A percentile compares a stretch with the other conserved stretches of the same genome.
Conservation (phyloP, 106 monocot species). For the Dioscorea alata region DNA sequence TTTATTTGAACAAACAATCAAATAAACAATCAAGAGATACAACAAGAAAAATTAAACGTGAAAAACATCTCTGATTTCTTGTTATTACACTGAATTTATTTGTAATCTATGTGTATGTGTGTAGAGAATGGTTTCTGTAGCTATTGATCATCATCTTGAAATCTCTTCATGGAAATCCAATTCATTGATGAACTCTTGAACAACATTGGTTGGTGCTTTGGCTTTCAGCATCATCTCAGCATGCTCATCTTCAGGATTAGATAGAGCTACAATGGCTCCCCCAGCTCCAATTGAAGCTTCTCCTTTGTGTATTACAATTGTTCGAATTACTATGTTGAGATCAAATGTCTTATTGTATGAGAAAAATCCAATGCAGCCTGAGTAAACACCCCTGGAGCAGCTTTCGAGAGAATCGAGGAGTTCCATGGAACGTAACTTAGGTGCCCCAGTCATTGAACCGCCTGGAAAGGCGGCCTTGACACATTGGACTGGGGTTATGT, state of each 20-base stretch:
- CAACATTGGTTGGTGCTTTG: conserved; percentile 55
- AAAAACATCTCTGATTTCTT: not conserved
- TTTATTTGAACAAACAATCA: not conserved
- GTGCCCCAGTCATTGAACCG: conserved; percentile 97
- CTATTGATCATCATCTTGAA: not conserved
- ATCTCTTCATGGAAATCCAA: not conserved
- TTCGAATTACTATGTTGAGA: conserved; percentile 88
- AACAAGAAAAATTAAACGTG: not conserved
- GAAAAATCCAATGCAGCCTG: conserved; percentile 90
- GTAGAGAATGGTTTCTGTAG: not conserved
- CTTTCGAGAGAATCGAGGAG: conserved; percentile 80
- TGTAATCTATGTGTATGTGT: not conserved
- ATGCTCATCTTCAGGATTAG: conserved; percentile 73
- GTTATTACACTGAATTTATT: not conserved
- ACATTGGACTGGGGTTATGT: conserved; percentile 51
- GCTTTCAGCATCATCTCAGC: conserved; percentile 93
- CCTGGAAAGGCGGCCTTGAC: conserved; percentile 92
- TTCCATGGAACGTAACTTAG: conserved; percentile 92
- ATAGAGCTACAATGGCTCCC: conserved; percentile 81
- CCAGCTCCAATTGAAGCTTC: conserved; percentile 90
- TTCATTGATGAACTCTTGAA: conserved; percentile 27
- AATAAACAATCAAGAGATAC: not conserved
- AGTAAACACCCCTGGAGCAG: conserved; percentile 77
- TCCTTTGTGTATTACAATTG: conserved; percentile 59
- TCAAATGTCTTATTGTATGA: conserved; percentile 91